Percentiles rank a stretch among this genome's conserved stretches.
Evolutionary conservation across 2,329 filamentous ascomycete species (phyloP).

Genomic region (Parascedosporium putredinis): DNA sequence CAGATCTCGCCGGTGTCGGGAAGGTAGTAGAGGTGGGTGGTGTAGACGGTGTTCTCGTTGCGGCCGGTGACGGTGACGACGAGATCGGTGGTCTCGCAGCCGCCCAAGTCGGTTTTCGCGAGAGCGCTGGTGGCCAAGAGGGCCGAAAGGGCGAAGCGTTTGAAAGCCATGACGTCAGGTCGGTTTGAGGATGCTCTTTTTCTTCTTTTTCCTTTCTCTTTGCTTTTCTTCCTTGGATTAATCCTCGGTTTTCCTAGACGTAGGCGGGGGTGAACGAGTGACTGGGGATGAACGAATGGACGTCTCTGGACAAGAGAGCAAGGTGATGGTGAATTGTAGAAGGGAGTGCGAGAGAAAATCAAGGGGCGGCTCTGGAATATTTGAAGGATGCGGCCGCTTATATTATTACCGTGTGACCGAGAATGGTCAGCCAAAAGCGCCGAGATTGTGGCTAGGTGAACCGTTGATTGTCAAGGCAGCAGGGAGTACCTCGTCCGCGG

Average conservation of each 20-base stretch:
- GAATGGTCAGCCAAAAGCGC: not conserved
- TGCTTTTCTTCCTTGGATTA: too few relatives aligned
- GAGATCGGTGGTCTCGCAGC: conserved; percentile 27
- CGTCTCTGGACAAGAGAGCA: not conserved
- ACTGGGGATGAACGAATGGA: not conserved
- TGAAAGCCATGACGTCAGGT: conserved; percentile 11
- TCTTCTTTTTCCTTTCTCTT: not conserved
- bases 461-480: too few relatives aligned
- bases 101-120: conserved; percentile 34
- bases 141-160: conserved; percentile 16
- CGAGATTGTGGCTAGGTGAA: not conserved
- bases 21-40: conserved; percentile 47
- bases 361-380: not conserved
- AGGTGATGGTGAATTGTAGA: not conserved
- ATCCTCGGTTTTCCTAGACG: not conserved
- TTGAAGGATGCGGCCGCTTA: not conserved
- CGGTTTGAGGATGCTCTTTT: not conserved
- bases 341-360: not conserved
- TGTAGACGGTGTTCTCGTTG: conserved; percentile 25
- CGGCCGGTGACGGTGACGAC: conserved; percentile 22
- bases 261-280: conserved; percentile 2
- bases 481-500: too few relatives aligned
- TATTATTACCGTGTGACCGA: not conserved
- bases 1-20: conserved; percentile 56
- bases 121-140: conserved; percentile 22